A percentile compares a stretch with the other conserved stretches of the same genome.
phyloP scores from a whole-genome alignment of 148 eudicot species.

The Drosera capensis region DNA sequence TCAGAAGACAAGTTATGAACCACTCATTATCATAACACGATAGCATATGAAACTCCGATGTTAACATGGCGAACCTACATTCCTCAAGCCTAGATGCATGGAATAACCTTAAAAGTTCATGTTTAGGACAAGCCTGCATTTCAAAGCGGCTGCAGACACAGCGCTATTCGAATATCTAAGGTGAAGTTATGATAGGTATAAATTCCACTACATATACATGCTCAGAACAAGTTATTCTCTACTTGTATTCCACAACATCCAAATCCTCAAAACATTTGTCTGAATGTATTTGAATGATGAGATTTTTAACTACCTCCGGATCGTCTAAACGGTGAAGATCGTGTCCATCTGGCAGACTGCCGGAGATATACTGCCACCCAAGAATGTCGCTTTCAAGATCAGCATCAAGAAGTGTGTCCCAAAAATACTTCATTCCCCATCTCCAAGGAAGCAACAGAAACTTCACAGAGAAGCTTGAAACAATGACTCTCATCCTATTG shows the following conservation, averaged over 20 bases:
- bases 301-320: conserved; percentile 47
- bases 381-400: conserved; percentile 91
- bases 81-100: too few species aligned
- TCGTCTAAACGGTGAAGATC: conserved; percentile 77
- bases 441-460: conserved; percentile 82
- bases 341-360: conserved; percentile 94
- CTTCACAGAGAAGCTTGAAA: conserved; percentile 80
- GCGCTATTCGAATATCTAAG: too few species aligned
- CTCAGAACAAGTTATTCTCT: too few species aligned
- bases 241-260: background rate
- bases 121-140: too few species aligned
- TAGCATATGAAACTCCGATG: background rate
- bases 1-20: background rate
- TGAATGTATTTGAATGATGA: background rate
- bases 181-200: background rate
- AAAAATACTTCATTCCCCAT: conserved; percentile 99
- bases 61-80: too few species aligned
- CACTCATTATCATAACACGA: background rate
- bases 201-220: background rate
- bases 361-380: conserved; percentile 98
- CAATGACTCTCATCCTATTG: conserved; percentile 74
- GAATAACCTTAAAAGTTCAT: too few species aligned
- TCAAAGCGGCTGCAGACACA: too few species aligned
- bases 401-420: conserved; percentile 97
- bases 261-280: background rate